Conservation (phyloP, 192 early-diverging fungal species). For the Gamsiella multidivaricata region DNA sequence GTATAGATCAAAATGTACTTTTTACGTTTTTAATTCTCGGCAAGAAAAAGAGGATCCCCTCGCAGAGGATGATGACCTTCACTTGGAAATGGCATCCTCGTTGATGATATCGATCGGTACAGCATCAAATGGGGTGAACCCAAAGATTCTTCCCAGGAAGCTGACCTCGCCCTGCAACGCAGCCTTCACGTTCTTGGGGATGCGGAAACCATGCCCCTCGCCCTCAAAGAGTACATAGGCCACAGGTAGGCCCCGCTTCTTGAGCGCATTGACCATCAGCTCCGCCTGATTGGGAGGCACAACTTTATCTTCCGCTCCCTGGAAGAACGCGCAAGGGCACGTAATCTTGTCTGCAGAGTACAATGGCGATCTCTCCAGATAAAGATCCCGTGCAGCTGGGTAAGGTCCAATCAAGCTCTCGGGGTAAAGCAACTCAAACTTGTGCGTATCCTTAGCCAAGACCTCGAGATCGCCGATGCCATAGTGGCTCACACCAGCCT, state of each 20-base stretch:
- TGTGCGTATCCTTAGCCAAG: slow-evolving; percentile 81
- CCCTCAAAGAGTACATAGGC: slow-evolving; percentile 72
- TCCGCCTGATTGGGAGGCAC: slow-evolving; percentile 83
- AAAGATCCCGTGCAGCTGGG: slow-evolving; percentile 63
- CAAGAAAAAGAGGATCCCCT: no score
- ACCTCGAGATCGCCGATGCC: slow-evolving; percentile 79
- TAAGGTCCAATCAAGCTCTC: slow-evolving; percentile 72
- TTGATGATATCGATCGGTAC: slow-evolving; percentile 39
- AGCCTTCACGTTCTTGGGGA: slow-evolving; percentile 71
- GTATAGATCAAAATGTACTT: no score
- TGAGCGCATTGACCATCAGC: slow-evolving; percentile 76
- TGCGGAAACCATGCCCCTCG: slow-evolving; percentile 78
- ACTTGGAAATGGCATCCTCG: slow-evolving; percentile 40
- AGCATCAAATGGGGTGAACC: slow-evolving; percentile 66
- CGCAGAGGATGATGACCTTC: no score
- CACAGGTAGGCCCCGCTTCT: slow-evolving; percentile 66
- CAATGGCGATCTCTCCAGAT: slow-evolving; percentile 73
- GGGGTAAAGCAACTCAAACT: slow-evolving; percentile 77
- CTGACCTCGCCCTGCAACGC: slow-evolving; percentile 71
- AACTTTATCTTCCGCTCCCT: slow-evolving; percentile 78
- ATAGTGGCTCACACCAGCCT: slow-evolving; percentile 73
- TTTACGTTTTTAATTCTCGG: no score
- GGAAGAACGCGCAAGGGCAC: slow-evolving; percentile 77
- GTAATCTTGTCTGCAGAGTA: slow-evolving; percentile 66
- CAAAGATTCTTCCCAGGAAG: slow-evolving; percentile 77